Percentiles rank a stretch among this genome's conserved stretches.
These are phyloP conservation scores for Cyclotella baltica DNA, from an alignment of 108 stramenopile genomes.

Conservation along the genomic window DNA sequence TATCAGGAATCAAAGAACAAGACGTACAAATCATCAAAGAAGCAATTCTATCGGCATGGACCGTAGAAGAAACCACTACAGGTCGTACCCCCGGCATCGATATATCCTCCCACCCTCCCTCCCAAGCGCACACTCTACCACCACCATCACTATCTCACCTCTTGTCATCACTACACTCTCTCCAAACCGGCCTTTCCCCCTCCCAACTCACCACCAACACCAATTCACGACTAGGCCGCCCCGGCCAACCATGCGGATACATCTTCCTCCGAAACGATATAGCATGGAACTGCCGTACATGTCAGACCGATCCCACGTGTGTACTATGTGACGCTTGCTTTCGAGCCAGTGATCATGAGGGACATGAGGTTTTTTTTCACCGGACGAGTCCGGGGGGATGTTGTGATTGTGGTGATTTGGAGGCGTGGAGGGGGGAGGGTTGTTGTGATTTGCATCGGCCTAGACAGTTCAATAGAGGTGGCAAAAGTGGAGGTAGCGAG, in stretches of 20 bases:
- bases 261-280: slow-evolving; percentile 96
- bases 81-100: slow-evolving; percentile 33
- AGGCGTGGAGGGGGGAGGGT: slow-evolving; percentile 94
- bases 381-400: slow-evolving; percentile 96
- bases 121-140: background rate
- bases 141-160: slow-evolving; percentile 10
- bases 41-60: slow-evolving; percentile 50
- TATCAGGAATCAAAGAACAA: background rate
- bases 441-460: slow-evolving; percentile 90
- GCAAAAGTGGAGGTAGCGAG: background rate
- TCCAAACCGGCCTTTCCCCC: slow-evolving; percentile 10
- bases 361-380: slow-evolving; percentile 98
- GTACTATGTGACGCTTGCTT: slow-evolving; percentile 98
- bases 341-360: slow-evolving; percentile 87
- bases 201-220: background rate
- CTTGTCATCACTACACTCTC: slow-evolving; percentile 4
- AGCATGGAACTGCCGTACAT: slow-evolving; percentile 98
- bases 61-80: slow-evolving; percentile 37
- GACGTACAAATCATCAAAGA: slow-evolving; percentile 16
- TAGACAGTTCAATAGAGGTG: background rate
- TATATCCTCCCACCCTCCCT: no score
- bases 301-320: slow-evolving; percentile 95
- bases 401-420: slow-evolving; percentile 99
- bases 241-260: slow-evolving; percentile 91
- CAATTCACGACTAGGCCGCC: no score